A percentile compares a stretch with the other conserved stretches of the same genome.
Evolutionary conservation across 257 asterid genomes (phyloP).

Genomic region (Solanum pinnatisectum): DNA sequence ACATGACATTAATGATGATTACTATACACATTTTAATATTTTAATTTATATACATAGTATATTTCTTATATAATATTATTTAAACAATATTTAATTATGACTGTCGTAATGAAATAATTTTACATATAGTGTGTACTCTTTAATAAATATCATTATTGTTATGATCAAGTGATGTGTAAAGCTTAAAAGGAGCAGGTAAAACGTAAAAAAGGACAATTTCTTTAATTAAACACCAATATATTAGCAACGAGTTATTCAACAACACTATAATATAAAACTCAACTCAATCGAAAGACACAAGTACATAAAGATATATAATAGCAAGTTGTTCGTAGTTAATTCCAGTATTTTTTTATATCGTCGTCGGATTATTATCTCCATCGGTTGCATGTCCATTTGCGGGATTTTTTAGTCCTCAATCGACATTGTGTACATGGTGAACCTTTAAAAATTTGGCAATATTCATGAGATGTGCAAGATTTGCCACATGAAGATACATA

Average conservation of each 20-base stretch:
- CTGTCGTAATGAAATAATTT: no score
- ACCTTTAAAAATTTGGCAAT: neutral
- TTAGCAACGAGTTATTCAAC: neutral
- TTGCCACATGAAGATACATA: neutral
- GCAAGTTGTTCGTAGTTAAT: neutral
- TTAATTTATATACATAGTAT: no score
- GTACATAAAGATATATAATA: neutral
- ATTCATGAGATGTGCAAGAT: neutral
- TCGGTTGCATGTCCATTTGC: accelerated
- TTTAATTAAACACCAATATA: no score
- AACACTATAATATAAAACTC: neutral
- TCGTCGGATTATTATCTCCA: neutral
- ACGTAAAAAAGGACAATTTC: no score
- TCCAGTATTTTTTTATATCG: neutral
- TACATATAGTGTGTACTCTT: no score
- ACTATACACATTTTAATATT: no score
- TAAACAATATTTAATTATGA: no score
- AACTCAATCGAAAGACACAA: neutral
- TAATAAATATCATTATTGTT: no score
- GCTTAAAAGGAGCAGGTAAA: neutral
- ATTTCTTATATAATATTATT: no score
- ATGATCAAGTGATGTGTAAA: neutral
- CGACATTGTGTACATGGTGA: neutral
- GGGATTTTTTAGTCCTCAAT: neutral
- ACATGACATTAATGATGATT: no score